phyloP scores from a whole-genome alignment of 345 rosid genomes.

The Acer yangbiense region DNA sequence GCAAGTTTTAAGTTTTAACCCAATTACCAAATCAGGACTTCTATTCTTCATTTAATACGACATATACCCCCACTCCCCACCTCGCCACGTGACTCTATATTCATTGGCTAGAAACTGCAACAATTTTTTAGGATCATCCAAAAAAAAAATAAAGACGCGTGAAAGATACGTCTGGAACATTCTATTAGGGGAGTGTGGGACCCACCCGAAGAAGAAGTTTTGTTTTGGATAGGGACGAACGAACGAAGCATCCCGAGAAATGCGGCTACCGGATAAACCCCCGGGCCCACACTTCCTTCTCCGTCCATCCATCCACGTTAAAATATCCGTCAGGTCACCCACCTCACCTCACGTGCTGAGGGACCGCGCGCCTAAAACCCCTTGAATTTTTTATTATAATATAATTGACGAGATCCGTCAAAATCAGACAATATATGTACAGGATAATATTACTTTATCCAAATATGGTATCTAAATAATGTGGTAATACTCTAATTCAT shows the following conservation, averaged over 20 bases:
- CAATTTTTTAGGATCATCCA: not conserved
- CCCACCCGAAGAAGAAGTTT: not conserved
- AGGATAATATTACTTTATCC: no score
- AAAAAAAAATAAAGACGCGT: not conserved
- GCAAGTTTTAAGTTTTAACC: not conserved
- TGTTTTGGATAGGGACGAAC: constrained; percentile 22
- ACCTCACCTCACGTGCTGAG: constrained; percentile 18
- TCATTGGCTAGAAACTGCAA: not conserved
- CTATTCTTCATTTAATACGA: not conserved
- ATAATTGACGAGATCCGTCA: no score
- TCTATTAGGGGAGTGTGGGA: constrained; percentile 8
- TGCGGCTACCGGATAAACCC: constrained; percentile 32
- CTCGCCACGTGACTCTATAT: not conserved
- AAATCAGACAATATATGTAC: no score
- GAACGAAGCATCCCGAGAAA: constrained; percentile 23
- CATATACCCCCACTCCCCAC: not conserved
- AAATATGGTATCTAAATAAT: no score
- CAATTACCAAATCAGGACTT: not conserved
- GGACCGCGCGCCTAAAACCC: not conserved
- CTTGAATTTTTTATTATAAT: no score
- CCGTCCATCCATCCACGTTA: not conserved
- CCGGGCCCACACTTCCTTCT: constrained; percentile 11
- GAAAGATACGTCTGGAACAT: constrained; percentile 23
- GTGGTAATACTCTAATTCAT: no score
- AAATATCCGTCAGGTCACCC: not conserved